Base-by-base conservation (phyloP, 306 rosid genomes). In the Lupinus albus region DNA sequence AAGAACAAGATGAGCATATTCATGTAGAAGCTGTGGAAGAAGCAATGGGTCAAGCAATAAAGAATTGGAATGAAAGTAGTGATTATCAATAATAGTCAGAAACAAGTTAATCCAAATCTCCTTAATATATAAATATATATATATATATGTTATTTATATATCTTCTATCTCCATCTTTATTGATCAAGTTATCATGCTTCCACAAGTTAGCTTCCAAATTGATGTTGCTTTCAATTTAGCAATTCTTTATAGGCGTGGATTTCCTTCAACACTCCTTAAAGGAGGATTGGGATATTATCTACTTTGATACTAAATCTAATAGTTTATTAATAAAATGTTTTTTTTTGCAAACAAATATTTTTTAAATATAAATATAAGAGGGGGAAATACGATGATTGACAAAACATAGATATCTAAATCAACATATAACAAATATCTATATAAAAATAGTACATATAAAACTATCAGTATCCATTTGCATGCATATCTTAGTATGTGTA, bases 31-130 rank as follows among this genome's bases (percentile, higher is more conserved):
- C 72, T 38, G 82, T 81, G 71, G 59, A 76, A 55, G 51, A 60
- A 65, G 82, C 82, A 2, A 78, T 81, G 68, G 75, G 72, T 47
- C 74, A 76, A 78, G 82, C 82, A 39, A 74, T 81, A 59, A 65
- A 60, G 67, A 78, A 70, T 11, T 78, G 85, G 85, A 78, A 56
- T 39, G 79, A 78, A 51, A 78, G 50, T 74, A 9, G 18, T 6
- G 77, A 71, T 51, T 61, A 74, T 51, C 65, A 74, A 25, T 4
- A 25, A 25, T 25, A 25, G 30, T 25, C 30, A 25, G 60, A 18
- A 11, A 45, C 36, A 9, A 25, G 0, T n/a, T n/a, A n/a, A n/a
- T n/a, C 30, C 30, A 2, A 0, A 4, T 25, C 30, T 25, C 30
- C 2, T 25, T 25, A 25, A 25, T 25, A 25, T 25, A 25, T 25